A percentile compares a stretch with the other conserved stretches of the same genome.
Conservation (phyloP, 352 stramenopile species). For the Stramenopiles sp. region DNA sequence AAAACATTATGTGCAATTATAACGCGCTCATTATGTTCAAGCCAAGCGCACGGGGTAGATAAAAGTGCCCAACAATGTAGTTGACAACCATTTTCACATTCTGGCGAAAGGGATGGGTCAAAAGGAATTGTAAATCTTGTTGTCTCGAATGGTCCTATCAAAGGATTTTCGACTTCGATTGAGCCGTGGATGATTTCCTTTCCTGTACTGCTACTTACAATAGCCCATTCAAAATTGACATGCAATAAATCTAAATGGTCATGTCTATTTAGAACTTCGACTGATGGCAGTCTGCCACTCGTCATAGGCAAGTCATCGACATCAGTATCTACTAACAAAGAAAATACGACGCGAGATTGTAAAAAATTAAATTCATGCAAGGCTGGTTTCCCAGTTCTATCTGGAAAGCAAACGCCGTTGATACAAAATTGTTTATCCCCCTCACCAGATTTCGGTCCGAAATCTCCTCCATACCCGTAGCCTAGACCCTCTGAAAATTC, state of each 20-base stretch:
- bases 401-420: constrained; percentile 30
- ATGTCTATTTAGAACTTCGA: neutral
- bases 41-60: neutral
- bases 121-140: neutral
- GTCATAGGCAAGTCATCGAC: too few relatives aligned
- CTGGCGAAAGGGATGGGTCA: neutral
- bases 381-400: constrained; percentile 38
- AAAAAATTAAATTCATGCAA: constrained; percentile 39
- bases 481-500: neutral
- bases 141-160: neutral
- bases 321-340: neutral
- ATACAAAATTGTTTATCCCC: constrained; percentile 19
- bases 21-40: neutral
- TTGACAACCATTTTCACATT: neutral
- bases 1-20: neutral
- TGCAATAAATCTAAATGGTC: neutral
- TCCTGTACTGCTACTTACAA: neutral
- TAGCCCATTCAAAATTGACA: neutral
- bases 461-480: constrained; percentile 17
- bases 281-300: neutral
- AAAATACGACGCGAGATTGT: constrained; percentile 27
- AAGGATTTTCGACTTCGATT: neutral
- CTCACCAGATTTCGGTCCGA: neutral
- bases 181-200: neutral
- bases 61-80: neutral